These are phyloP conservation scores for Russula dissimulans DNA, from an alignment of 768 basidiomycete species.

Conservation along the genomic window DNA sequence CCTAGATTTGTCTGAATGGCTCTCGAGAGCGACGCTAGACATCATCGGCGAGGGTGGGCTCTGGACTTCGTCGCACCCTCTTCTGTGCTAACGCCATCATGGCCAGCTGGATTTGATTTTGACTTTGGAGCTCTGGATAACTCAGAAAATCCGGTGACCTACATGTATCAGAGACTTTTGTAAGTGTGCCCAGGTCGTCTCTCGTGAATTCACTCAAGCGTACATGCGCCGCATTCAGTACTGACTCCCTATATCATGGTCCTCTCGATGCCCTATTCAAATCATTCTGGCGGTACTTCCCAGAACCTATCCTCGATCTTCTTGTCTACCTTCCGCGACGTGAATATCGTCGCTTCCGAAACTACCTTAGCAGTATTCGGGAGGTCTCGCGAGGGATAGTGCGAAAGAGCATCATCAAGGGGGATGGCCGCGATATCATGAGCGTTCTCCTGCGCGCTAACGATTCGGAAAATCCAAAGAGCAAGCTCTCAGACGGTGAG, in stretches of 20 bases:
- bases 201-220: background rate
- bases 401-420: constrained; percentile 21
- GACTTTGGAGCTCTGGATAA: constrained; percentile 11
- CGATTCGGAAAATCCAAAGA: constrained; percentile 23
- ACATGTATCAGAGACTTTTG: constrained; percentile 11
- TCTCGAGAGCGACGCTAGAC: constrained; percentile 24
- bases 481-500: constrained; percentile 26
- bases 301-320: constrained; percentile 21
- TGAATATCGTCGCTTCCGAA: constrained; percentile 25
- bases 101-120: constrained; percentile 8
- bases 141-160: constrained; percentile 6
- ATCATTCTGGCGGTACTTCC: constrained; percentile 25
- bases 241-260: constrained; percentile 20
- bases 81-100: background rate
- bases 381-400: constrained; percentile 22
- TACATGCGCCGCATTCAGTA: constrained; percentile 12
- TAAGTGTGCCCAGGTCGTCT: background rate
- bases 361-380: constrained; percentile 22
- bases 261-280: constrained; percentile 20
- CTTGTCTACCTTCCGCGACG: constrained; percentile 26
- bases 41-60: constrained; percentile 25
- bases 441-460: constrained; percentile 31
- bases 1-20: constrained; percentile 21
- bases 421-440: constrained; percentile 27
- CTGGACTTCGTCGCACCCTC: too few species aligned